A percentile compares a stretch with the other conserved stretches of the same genome.
Evolutionary conservation across 805 yeast genomes (phyloP).

Genomic region (Dipodascopsis tothii): DNA sequence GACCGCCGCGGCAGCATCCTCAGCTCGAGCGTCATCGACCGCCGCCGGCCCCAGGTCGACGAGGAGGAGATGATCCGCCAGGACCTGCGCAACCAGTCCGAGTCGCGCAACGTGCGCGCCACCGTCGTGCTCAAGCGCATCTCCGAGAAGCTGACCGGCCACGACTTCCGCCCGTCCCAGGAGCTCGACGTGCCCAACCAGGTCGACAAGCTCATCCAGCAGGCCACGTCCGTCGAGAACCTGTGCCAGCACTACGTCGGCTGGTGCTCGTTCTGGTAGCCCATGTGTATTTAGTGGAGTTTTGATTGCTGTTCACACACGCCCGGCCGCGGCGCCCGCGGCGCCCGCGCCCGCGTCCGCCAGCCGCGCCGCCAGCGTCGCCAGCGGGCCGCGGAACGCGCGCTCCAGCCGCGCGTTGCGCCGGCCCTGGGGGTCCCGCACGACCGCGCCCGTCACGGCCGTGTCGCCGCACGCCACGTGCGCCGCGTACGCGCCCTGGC

Average conservation of each 20-base stretch:
- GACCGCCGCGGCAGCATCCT: slow-evolving; percentile 16
- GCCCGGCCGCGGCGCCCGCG: too few species aligned
- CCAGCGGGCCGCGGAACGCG: not conserved
- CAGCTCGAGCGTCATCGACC: slow-evolving; percentile 15
- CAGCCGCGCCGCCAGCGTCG: too few species aligned
- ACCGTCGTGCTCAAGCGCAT: slow-evolving; percentile 82
- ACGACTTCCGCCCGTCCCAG: slow-evolving; percentile 68
- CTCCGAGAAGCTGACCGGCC: slow-evolving; percentile 86
- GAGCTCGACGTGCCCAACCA: slow-evolving; percentile 79
- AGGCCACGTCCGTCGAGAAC: slow-evolving; percentile 93
- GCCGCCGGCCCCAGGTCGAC: slow-evolving; percentile 39
- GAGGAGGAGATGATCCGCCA: slow-evolving; percentile 51
- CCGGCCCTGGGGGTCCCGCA: not conserved
- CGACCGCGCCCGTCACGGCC: not conserved
- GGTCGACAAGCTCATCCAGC: slow-evolving; percentile 87
- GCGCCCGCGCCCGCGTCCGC: too few species aligned
- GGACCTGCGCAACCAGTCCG: slow-evolving; percentile 56
- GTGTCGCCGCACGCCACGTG: not conserved
- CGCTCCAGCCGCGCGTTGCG: not conserved
- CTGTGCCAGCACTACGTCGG: slow-evolving; percentile 95
- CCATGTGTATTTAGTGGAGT: too few species aligned
- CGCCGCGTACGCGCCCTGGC: not conserved
- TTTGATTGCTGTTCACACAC: too few species aligned
- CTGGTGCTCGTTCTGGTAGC: slow-evolving; percentile 90
- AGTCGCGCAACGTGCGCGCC: slow-evolving; percentile 81